Conservation (phyloP, 129 eudicot species). For the Pulicaria dysenterica region DNA sequence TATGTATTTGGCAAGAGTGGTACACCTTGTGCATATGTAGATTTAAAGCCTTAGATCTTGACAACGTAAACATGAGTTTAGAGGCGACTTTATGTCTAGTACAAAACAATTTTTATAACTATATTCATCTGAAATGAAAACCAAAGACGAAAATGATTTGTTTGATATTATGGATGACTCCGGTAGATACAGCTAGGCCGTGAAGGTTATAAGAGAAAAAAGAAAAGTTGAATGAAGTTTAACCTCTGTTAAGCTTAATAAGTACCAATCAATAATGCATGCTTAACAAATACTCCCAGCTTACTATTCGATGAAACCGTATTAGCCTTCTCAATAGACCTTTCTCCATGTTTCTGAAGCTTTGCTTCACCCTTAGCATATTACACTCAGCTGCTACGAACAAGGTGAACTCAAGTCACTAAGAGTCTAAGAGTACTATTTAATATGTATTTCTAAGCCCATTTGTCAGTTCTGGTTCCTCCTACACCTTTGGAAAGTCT, state of each 20-base stretch:
- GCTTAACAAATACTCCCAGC: no score
- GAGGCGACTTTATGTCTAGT: not conserved
- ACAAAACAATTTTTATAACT: not conserved
- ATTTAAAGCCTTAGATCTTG: not conserved
- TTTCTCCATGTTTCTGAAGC: no score
- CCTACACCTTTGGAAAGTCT: not conserved
- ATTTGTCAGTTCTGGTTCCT: not conserved
- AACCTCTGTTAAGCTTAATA: not conserved
- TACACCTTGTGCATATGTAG: not conserved
- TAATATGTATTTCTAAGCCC: slow-evolving; percentile 4
- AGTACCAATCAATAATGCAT: no score
- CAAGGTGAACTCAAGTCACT: not conserved
- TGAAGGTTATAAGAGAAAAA: not conserved
- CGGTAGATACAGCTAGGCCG: no score
- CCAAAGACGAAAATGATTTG: no score
- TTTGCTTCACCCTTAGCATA: no score
- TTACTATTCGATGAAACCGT: no score
- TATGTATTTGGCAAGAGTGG: not conserved
- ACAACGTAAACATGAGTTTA: not conserved
- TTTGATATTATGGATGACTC: no score
- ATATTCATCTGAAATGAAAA: not conserved
- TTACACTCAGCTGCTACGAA: not conserved
- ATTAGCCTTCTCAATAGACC: no score
- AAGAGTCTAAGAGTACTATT: slow-evolving; percentile 5
- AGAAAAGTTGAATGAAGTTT: not conserved